Evolutionary conservation across 2,329 filamentous ascomycete species (phyloP).

Genomic region (Botrytis cinerea): DNA sequence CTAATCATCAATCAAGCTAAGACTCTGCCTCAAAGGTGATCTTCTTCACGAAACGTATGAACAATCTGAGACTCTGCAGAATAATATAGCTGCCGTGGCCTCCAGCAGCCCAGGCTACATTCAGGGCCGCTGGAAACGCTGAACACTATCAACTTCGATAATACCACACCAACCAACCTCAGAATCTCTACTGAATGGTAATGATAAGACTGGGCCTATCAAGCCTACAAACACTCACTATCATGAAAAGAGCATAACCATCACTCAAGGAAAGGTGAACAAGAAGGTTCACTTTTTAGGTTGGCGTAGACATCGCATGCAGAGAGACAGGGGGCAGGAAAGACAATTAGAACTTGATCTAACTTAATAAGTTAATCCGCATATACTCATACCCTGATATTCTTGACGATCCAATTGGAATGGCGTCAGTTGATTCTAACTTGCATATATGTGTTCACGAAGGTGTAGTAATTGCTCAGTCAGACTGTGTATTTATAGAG

Average conservation of each 20-base stretch:
- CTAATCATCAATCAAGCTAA: neutral
- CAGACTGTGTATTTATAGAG: fast-evolving
- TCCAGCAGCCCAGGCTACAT: neutral
- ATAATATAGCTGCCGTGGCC: neutral
- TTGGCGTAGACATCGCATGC: too few species aligned
- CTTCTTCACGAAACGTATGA: fast-evolving
- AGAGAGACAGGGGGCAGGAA: too few species aligned
- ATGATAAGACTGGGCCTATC: neutral
- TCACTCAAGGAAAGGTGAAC: neutral
- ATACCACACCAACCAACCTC: neutral
- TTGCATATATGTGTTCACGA: neutral
- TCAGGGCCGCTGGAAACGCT: neutral
- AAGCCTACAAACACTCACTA: neutral
- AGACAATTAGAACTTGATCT: too few species aligned
- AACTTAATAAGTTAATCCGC: too few species aligned
- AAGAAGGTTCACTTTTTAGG: neutral
- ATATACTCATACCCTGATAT: too few species aligned
- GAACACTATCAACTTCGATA: neutral
- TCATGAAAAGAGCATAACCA: neutral
- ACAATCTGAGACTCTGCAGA: neutral
- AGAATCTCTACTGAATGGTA: neutral
- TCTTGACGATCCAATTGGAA: neutral
- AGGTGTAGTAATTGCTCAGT: neutral
- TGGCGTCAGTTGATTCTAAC: neutral
- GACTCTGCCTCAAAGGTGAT: neutral